These are phyloP conservation scores for Russula griseocarnosa DNA, from an alignment of 768 basidiomycete genomes.

Conservation along the genomic window DNA sequence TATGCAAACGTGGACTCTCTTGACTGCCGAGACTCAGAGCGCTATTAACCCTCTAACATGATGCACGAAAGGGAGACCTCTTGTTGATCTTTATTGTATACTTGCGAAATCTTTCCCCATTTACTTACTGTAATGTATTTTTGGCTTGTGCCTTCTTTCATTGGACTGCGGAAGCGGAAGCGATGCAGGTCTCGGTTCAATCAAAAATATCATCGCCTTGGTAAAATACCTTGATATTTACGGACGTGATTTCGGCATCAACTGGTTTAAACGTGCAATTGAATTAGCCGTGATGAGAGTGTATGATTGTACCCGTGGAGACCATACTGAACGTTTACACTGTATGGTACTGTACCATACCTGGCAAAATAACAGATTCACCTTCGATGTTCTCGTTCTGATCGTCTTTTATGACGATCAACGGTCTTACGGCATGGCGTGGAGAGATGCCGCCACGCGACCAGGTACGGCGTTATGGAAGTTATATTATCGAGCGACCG, in stretches of 20 bases:
- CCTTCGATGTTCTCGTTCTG: neutral
- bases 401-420: neutral
- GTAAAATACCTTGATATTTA: neutral
- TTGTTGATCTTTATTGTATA: neutral
- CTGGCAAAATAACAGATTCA: neutral
- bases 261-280: neutral
- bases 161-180: neutral
- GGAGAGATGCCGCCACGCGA: neutral
- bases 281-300: neutral
- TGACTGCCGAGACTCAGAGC: constrained; percentile 38
- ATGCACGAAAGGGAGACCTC: neutral
- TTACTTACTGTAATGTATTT: neutral
- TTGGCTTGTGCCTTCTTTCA: neutral
- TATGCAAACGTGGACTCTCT: constrained; percentile 44
- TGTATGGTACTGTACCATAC: neutral
- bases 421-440: neutral
- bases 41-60: constrained; percentile 13
- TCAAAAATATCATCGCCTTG: neutral
- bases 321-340: neutral
- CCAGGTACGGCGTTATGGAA: neutral
- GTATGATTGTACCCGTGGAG: neutral
- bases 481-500: neutral
- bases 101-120: neutral
- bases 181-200: neutral
- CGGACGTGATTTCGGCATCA: neutral